A percentile compares a stretch with the other conserved stretches of the same genome.
These are phyloP conservation scores for Talaromyces pinophilus DNA, from an alignment of 2,329 filamentous ascomycete genomes.

Conservation along the genomic window DNA sequence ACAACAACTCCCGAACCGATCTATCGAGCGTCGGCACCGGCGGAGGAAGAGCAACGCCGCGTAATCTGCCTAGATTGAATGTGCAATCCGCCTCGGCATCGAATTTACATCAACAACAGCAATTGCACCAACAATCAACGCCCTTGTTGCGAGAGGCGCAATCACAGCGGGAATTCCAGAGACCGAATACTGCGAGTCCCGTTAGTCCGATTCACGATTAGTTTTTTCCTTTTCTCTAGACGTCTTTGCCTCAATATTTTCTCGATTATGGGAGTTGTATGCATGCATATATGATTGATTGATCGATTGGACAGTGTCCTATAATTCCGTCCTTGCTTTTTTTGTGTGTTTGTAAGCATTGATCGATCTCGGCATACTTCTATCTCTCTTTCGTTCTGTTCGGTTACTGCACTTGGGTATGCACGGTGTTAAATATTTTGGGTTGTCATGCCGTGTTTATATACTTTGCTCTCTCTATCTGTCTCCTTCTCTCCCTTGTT, in stretches of 20 bases:
- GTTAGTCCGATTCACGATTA: conserved; percentile 20
- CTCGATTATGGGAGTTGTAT: not conserved
- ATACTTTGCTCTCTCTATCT: conserved; percentile 5
- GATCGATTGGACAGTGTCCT: not conserved
- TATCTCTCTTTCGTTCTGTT: not conserved
- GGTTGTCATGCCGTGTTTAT: not conserved
- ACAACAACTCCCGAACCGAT: conserved; percentile 22
- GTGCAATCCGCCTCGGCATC: conserved; percentile 14
- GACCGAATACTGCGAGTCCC: conserved; percentile 10
- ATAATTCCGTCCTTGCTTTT: not conserved
- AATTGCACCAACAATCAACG: not conserved
- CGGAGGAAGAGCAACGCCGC: conserved; percentile 13
- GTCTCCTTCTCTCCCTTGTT: not conserved
- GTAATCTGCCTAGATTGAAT: conserved; percentile 9
- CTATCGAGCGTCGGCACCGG: conserved; percentile 14
- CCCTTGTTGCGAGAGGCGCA: not conserved
- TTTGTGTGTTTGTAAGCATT: not conserved
- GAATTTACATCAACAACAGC: conserved; percentile 12
- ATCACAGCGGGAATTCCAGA: not conserved
- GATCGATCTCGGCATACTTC: not conserved
- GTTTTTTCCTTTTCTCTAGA: not conserved
- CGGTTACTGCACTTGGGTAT: not conserved
- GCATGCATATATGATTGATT: conserved; percentile 11
- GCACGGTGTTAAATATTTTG: conserved; percentile 4
- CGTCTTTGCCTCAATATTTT: not conserved